Base-by-base conservation (phyloP, 1,284 basidiomycete genomes). In the Apiotrichum sp. region DNA sequence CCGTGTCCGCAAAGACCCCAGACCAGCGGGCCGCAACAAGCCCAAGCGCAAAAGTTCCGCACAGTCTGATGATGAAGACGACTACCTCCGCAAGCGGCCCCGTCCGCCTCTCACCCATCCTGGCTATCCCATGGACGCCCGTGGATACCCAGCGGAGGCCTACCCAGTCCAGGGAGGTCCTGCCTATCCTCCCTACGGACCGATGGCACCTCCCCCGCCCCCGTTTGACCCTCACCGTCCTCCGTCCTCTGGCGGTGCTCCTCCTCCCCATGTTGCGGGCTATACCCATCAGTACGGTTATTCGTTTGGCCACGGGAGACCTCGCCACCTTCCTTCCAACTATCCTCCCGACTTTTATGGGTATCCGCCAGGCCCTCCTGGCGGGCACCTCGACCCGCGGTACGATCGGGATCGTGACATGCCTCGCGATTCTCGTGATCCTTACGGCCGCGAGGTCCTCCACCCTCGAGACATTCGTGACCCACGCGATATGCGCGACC, bases 1-100 rank as follows among this genome's bases (percentile, higher is more conserved):
- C 48, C 84, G 91, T 32, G 92, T 93, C 41, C 83, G 90, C 44
- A 92, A 91, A 72, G 89, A 92, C 63, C 89, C 57, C 4, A 49
- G 58, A 2, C 57, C 53, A 47, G 53, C 57, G 10, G 56, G 56
- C 16, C 53, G 52, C 35, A 56, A 52, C 57, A 62, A 57, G 45
- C 52, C 57, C 22, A 62, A 59, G 53, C 55, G 59, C 16, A 61
- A 58, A 56, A 61, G 55, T 53, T 51, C 51, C 11, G 56, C 46
- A 1, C 45, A 48, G 44, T 61, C 59, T 1, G 59, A 61, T n/a
- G 57, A 58, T 16, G 59, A 61, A 8, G 59, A 61, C 44, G 48
- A 50, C 4, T 58, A 56, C 42, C 10, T 13, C n/a, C 16, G 16
- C 29, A 59, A 59, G 47, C 56, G 56, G 14, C 4, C 42, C 7